phyloP scores from a whole-genome alignment of 2,329 filamentous ascomycete genomes.

The Fusarium protoensiforme region DNA sequence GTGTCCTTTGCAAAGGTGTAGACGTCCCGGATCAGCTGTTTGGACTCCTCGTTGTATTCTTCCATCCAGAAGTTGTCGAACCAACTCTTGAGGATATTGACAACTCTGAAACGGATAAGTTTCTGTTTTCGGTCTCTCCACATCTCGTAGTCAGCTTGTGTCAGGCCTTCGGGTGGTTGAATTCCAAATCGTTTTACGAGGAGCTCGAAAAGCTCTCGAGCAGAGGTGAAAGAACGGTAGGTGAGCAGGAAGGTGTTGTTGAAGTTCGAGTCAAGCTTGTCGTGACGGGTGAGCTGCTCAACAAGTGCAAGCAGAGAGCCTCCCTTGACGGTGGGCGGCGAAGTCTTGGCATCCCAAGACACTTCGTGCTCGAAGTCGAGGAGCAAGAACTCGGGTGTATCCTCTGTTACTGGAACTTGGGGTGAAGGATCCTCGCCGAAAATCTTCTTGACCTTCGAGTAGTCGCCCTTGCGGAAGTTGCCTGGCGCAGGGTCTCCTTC shows the following conservation, averaged over 20 bases:
- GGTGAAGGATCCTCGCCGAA: conserved; percentile 73
- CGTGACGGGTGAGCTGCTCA: conserved; percentile 94
- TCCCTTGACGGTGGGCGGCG: conserved; percentile 82
- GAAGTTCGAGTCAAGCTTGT: conserved; percentile 93
- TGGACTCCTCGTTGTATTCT: conserved; percentile 84
- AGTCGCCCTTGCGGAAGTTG: conserved; percentile 68
- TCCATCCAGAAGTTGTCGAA: conserved; percentile 99
- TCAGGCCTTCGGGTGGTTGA: conserved; percentile 87
- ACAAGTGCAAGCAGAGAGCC: conserved; percentile 90
- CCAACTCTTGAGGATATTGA: conserved; percentile 98
- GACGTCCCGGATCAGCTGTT: conserved; percentile 86
- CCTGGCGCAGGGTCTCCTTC: conserved; percentile 67
- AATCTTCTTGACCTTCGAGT: conserved; percentile 73
- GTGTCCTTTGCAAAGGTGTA: conserved; percentile 92
- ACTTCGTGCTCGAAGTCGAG: conserved; percentile 91
- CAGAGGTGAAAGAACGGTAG: conserved; percentile 93
- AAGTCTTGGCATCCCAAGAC: conserved; percentile 86
- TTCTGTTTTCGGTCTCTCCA: conserved; percentile 98
- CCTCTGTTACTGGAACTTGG: conserved; percentile 69
- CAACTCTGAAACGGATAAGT: conserved; percentile 92
- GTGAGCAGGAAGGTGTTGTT: conserved; percentile 98
- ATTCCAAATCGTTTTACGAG: conserved; percentile 92
- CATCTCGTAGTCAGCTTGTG: conserved; percentile 78
- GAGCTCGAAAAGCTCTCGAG: conserved; percentile 90
- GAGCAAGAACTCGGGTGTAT: conserved; percentile 84